Conservation (phyloP, 192 early-diverging fungal genomes). For the Glomus cerebriforme region DNA sequence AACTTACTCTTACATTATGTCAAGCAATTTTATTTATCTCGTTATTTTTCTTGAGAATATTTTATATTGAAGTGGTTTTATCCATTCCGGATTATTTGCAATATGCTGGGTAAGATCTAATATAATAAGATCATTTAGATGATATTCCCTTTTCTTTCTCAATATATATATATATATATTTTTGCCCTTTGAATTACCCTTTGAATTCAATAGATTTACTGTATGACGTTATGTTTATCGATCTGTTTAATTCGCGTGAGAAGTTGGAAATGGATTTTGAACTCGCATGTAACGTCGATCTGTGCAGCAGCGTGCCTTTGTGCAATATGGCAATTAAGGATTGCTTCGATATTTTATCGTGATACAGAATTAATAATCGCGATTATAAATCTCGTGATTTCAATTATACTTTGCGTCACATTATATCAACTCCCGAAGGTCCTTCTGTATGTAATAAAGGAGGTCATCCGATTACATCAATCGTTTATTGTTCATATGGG, state of each 20-base stretch:
- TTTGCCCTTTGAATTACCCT: not conserved
- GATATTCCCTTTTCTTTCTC: no score
- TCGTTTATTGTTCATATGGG: constrained; percentile 37
- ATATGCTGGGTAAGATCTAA: constrained; percentile 19
- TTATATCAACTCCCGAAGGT: constrained; percentile 35
- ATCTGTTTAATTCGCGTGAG: not conserved
- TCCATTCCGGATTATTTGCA: not conserved
- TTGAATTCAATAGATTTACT: not conserved
- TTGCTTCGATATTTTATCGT: not conserved
- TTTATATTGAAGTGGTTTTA: not conserved
- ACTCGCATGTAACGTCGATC: constrained; percentile 35
- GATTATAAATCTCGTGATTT: not conserved
- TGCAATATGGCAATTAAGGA: constrained; percentile 22
- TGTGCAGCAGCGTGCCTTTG: constrained; percentile 26
- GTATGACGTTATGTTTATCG: not conserved
- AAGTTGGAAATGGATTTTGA: constrained; percentile 41
- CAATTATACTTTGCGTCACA: not conserved
- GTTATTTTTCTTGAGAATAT: not conserved
- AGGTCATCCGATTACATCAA: constrained; percentile 28
- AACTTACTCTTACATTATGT: not conserved
- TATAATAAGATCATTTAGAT: no score
- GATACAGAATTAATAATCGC: not conserved
- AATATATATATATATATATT: no score
- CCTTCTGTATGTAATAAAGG: constrained; percentile 33
- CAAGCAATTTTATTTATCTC: not conserved